Evolutionary conservation across 768 basidiomycete species (phyloP), one percentile per base, ranked within the genome.

Genomic region (Lentinula boryana): DNA sequence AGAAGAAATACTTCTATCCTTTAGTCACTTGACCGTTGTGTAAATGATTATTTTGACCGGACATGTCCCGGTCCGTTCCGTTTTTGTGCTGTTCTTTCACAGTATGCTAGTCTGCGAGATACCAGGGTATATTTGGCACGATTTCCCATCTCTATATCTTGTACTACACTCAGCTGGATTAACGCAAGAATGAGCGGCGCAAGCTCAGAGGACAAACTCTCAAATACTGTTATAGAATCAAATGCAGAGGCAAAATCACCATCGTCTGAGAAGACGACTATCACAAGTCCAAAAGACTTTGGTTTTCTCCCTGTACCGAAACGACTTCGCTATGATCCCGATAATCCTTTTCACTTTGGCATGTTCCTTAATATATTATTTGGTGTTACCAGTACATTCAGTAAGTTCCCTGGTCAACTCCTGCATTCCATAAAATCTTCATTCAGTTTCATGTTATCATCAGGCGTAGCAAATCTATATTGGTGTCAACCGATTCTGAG

Each of bases 401-500:
- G 77, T 80, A 62, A 69, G 78, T 52, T 16, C 27, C 27, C 0
- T 27, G 27, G 27, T 27, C 27, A 27, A 27, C 27, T 27, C 27
- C 27, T 27, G 27, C 27, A 27, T 27, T 27, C 27, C 0, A 27
- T 0, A 27, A 27, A 27, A 27, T 27, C 27, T 27, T 27, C 27
- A 27, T 27, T 27, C 27, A 27, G 2, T 12, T 21, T 13, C 7
- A 36, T 4, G 32, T 8, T 1, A 33, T 44, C 1, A 46, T 38
- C 9, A 88, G 87, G 74, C 46, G 85, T 85, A 15, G 81, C 84
- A 15, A 93, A 93, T 67, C 69, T 93, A 52, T 93, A 93, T 68
- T 94, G 92, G 65, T 89, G 86, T 63, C 89, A 91, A 74, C 91
- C 91, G 0, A 69, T 94, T 65, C 73, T 93, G 13, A 89, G 91